Evolutionary conservation across 345 rosid species (phyloP).

Genomic region (Raphanus sativus): DNA sequence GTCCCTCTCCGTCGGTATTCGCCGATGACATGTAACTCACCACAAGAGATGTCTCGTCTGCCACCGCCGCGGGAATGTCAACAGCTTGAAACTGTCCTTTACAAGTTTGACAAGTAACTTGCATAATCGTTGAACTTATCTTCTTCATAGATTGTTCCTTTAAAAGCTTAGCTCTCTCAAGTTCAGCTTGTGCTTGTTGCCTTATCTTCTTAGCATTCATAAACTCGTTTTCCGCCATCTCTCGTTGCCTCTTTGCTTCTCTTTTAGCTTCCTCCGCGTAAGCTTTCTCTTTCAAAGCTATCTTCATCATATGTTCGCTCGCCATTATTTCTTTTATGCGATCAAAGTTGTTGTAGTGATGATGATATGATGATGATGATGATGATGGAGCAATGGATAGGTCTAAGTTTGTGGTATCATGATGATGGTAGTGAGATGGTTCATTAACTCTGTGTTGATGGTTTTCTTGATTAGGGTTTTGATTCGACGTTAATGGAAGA

Average conservation of each 20-base stretch:
- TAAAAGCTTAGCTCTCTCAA: constrained; percentile 64
- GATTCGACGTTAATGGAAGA: constrained; percentile 47
- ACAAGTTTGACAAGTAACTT: constrained; percentile 75
- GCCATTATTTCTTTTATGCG: constrained; percentile 53
- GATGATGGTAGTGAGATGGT: constrained; percentile 22
- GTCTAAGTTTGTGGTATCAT: constrained; percentile 50
- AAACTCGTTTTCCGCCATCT: constrained; percentile 77
- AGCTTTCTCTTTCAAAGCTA: constrained; percentile 62
- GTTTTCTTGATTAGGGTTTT: constrained; percentile 32
- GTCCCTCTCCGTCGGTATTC: constrained; percentile 69
- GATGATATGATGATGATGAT: constrained; percentile 19
- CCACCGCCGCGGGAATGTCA: constrained; percentile 32
- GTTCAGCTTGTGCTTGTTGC: constrained; percentile 67
- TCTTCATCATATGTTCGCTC: constrained; percentile 48
- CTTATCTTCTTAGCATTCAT: constrained; percentile 68
- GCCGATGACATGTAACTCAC: constrained; percentile 84
- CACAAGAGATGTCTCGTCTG: constrained; percentile 69
- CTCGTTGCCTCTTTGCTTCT: constrained; percentile 67
- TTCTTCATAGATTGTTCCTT: constrained; percentile 71
- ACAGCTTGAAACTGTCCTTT: constrained; percentile 61
- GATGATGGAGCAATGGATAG: constrained; percentile 63
- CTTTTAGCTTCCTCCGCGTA: constrained; percentile 71
- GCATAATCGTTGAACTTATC: constrained; percentile 61
- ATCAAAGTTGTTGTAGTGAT: constrained; percentile 28
- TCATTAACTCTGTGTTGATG: constrained; percentile 16